phyloP scores from a whole-genome alignment of 129 eudicot species.

The Rutidosis leptorrhynchoides region DNA sequence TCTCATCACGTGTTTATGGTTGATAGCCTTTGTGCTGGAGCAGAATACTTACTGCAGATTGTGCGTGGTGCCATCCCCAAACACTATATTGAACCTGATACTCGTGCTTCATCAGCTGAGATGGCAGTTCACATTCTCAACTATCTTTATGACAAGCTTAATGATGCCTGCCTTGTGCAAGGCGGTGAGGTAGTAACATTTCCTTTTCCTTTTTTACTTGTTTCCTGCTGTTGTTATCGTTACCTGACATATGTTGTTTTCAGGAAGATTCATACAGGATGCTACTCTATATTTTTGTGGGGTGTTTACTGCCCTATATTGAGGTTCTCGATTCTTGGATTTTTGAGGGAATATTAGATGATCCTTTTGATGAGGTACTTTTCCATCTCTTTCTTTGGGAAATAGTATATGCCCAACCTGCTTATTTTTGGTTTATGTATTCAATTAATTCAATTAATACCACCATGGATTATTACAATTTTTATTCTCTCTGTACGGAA shows the following conservation, averaged over 20 bases:
- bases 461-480: background rate
- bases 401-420: background rate
- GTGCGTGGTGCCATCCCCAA: constrained; percentile 76
- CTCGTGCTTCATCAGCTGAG: constrained; percentile 60
- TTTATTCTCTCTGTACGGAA: constrained; percentile 1
- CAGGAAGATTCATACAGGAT: constrained; percentile 91
- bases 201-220: constrained; percentile 7
- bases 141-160: constrained; percentile 68
- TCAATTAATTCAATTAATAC: background rate
- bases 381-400: background rate
- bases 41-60: constrained; percentile 66
- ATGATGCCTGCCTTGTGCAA: constrained; percentile 79
- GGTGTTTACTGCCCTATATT: constrained; percentile 75
- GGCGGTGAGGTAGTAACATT: constrained; percentile 78
- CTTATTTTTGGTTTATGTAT: background rate
- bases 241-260: constrained; percentile 26
- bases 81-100: constrained; percentile 44
- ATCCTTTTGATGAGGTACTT: constrained; percentile 90
- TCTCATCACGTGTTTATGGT: constrained; percentile 31
- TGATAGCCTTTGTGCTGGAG: constrained; percentile 77
- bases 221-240: constrained; percentile 3
- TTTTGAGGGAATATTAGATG: constrained; percentile 88
- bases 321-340: constrained; percentile 93
- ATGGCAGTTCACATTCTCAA: constrained; percentile 76
- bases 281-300: constrained; percentile 70